Evolutionary conservation across 2,329 filamentous ascomycete genomes (phyloP).

Genomic region (Fusarium xyrophilum): DNA sequence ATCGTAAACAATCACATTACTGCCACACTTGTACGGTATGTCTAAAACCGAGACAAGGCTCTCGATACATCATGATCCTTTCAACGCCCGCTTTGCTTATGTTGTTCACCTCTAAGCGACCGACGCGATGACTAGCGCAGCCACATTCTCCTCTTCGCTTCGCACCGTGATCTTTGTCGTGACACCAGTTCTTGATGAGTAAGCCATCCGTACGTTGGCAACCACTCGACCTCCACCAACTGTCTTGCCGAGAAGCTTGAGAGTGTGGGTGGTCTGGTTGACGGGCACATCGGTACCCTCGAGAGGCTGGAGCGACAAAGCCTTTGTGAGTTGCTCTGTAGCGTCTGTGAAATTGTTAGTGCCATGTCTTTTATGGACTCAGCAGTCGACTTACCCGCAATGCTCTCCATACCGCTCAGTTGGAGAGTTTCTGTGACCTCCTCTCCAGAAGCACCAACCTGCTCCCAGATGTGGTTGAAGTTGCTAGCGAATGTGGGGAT

Average conservation of each 20-base stretch:
- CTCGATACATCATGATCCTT: slow-evolving; percentile 47
- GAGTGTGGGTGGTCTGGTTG: slow-evolving; percentile 87
- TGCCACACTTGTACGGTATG: slow-evolving; percentile 29
- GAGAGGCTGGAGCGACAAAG: slow-evolving; percentile 88
- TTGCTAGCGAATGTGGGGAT: slow-evolving; percentile 92
- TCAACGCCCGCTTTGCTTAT: slow-evolving; percentile 46
- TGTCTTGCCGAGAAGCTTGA: slow-evolving; percentile 96
- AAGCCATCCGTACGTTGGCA: slow-evolving; percentile 89
- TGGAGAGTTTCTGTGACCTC: slow-evolving; percentile 92
- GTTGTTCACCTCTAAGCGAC: slow-evolving; percentile 68
- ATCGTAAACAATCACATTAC: slow-evolving; percentile 38
- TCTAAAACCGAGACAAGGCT: slow-evolving; percentile 43
- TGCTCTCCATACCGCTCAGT: slow-evolving; percentile 86
- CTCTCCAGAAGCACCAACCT: slow-evolving; percentile 86
- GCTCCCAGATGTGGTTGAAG: slow-evolving; percentile 96
- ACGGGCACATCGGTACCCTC: slow-evolving; percentile 93
- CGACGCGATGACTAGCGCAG: slow-evolving; percentile 81
- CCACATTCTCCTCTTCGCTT: slow-evolving; percentile 91
- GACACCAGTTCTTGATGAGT: slow-evolving; percentile 88
- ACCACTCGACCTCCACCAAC: slow-evolving; percentile 89
- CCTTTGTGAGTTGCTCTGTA: slow-evolving; percentile 86
- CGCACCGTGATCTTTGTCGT: slow-evolving; percentile 94
- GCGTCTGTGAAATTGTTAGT: slow-evolving; percentile 68
- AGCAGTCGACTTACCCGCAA: slow-evolving; percentile 72
- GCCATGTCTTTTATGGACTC: background rate